A percentile compares a stretch with the other conserved stretches of the same genome.
These are phyloP conservation scores for Aspergillus incahuasiensis DNA, from an alignment of 495 filamentous ascomycete species.

Conservation along the genomic window DNA sequence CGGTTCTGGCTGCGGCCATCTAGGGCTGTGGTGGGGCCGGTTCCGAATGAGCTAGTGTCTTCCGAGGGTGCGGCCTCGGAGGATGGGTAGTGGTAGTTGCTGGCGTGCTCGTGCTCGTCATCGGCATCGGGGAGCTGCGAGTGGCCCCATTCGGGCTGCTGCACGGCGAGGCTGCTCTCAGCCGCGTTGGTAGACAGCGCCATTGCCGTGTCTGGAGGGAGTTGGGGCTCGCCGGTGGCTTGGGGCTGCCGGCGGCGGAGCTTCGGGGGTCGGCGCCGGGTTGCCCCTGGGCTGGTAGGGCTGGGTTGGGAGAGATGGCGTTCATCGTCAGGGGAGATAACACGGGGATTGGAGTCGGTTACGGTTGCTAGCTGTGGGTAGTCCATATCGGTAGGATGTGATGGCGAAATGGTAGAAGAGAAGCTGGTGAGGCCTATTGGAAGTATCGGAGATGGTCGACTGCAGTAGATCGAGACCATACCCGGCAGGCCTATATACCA, in stretches of 20 bases:
- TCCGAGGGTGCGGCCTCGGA: no score
- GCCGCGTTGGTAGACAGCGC: no score
- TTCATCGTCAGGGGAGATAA: neutral
- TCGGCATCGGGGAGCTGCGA: neutral
- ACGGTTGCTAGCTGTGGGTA: neutral
- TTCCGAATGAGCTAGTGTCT: no score
- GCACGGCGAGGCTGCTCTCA: neutral
- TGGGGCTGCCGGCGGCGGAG: neutral
- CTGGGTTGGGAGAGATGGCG: neutral
- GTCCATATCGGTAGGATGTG: neutral
- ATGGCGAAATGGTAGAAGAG: neutral
- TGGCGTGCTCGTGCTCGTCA: no score
- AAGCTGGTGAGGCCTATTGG: neutral
- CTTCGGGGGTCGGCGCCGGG: neutral
- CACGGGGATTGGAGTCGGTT: neutral
- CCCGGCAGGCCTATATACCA: neutral
- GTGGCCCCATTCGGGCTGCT: neutral
- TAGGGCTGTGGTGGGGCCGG: neutral
- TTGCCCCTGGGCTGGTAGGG: neutral
- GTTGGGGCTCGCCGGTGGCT: neutral
- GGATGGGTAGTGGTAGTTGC: no score
- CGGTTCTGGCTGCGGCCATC: neutral
- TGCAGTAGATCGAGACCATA: no score
- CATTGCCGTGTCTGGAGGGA: neutral
- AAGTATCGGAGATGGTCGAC: neutral